Percentiles rank a stretch among this genome's conserved stretches.
These are phyloP conservation scores for Alopecurus myosuroides DNA, from an alignment of 176 grass and related monocot genomes.

Conservation along the genomic window DNA sequence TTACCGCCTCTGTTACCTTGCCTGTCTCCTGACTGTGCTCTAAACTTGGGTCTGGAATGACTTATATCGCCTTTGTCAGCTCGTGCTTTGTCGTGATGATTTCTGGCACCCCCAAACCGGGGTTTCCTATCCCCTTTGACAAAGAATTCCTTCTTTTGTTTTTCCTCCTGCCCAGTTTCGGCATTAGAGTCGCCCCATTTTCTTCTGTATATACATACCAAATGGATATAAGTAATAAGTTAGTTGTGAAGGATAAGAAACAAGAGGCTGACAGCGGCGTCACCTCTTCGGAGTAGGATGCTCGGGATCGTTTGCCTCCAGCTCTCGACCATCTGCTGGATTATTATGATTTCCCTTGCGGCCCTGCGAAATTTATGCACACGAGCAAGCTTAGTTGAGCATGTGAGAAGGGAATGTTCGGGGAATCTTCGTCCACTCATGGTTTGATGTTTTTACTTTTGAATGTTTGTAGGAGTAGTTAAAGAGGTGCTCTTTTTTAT, in stretches of 20 bases:
- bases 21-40: slow-evolving; percentile 2
- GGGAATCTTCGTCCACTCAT: neutral
- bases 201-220: slow-evolving; percentile 26
- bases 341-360: slow-evolving; percentile 45
- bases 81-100: neutral
- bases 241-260: neutral
- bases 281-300: slow-evolving; percentile 41
- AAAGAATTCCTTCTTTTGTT: slow-evolving; percentile 45
- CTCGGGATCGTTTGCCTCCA: slow-evolving; percentile 4
- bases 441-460: neutral
- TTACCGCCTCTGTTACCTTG: slow-evolving; percentile 15
- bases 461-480: neutral
- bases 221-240: neutral
- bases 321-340: neutral
- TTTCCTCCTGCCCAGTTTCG: slow-evolving; percentile 21
- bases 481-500: neutral
- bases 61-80: neutral
- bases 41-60: slow-evolving; percentile 16
- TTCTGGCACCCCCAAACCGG: neutral
- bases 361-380: slow-evolving; percentile 33
- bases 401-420: neutral
- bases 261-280: neutral
- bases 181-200: slow-evolving; percentile 16
- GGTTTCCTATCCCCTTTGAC: neutral
- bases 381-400: neutral